Base-by-base conservation (phyloP, 2,329 filamentous ascomycete genomes). In the Colletotrichum ledebouriae region DNA sequence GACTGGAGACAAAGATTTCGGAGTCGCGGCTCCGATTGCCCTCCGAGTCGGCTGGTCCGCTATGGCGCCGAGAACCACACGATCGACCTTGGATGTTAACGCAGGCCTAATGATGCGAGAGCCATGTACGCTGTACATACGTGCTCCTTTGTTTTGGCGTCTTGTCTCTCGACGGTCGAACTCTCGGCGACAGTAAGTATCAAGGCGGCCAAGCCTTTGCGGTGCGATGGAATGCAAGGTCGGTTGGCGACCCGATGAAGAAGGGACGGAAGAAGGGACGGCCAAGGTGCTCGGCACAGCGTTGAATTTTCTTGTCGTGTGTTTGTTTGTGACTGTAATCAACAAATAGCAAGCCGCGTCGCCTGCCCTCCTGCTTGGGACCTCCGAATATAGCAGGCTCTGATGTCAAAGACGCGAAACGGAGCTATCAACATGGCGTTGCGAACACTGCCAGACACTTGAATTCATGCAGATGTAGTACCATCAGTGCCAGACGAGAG, bases 231-330 rank as follows among this genome's bases (percentile, higher is more conserved):
- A 29, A 20, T 47, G 13, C 44, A 11, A 41, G 17, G 7, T 41
- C 44, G 42, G 22, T 25, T 56, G 42, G 20, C 42, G 25, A 13
- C 15, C 63, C 50, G 62, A 57, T 44, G 15, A 47, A 62, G 42
- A 29, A 39, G 53, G 53, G 25, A 37, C 59, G 39, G 59, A 47
- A 62, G 42, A 29, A 39, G 53, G 53, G 25, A 37, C 59, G 39
- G 59, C 64, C 59, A 67, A 53, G 64, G 29, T 39, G 15, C 64
- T 63, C 9, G 52, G 64, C 59, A 25, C 17, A 13, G 44, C 29
- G 59, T 37, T 42, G 44, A 46, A 34, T 34, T 13, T 52, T 52
- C 44, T 46, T 52, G 20, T 53, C n/a, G 34, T 49, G 34, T 49
- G 33, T 42, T 10, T 59, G 44, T 33, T 59, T 25, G 17, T 12